Evolutionary conservation across 257 asterid genomes (phyloP), one percentile per base, ranked within the genome.

Genomic region (Oldenlandia corymbosa): DNA sequence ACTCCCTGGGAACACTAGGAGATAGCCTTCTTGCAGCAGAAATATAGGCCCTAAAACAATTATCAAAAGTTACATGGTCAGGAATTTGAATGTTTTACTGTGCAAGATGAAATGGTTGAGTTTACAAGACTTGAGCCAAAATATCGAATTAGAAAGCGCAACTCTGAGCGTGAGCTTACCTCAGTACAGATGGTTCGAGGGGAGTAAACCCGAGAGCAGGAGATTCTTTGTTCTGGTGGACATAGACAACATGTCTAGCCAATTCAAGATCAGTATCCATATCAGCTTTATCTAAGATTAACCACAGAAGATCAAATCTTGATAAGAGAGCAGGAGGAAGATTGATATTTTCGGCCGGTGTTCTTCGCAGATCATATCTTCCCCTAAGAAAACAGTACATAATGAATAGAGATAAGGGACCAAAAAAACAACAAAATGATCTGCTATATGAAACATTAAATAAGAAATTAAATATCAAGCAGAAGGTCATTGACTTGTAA

Each of bases 201-300:
- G 97, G 95, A 75, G 87, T 84, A 80, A 93, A 93, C 60, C 97
- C 99, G 55, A 90, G 96, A 69, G 92, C 99, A 62, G 99, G 99
- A 68, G 94, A 86, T 79, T 93, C 97, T 67, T 83, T 93, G 30
- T 92, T 76, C 79, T 89, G 97, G 81, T 89, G 99, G 65, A 92
- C 99, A 69, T 89, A 88, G 76, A 92, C 96, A 76, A 92, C 93
- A 66, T 90, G 99, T 61, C 99, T 84, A 74, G 99, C 99, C 95
- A 93, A 37, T 75, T 93, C 99, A 63, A 93, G 99, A 75, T 93
- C 97, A 61, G 81, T 82, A 71, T 93, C 99, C 96, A 93, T 93
- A 76, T 93, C 99, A 69, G 99, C 99, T 75, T 88, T 84, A 67
- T 93, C 97, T 62, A 93, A 85, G 77, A 93, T 93, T 86, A 93